Conservation (phyloP, 768 basidiomycete species). For the Mycena polygramma region DNA sequence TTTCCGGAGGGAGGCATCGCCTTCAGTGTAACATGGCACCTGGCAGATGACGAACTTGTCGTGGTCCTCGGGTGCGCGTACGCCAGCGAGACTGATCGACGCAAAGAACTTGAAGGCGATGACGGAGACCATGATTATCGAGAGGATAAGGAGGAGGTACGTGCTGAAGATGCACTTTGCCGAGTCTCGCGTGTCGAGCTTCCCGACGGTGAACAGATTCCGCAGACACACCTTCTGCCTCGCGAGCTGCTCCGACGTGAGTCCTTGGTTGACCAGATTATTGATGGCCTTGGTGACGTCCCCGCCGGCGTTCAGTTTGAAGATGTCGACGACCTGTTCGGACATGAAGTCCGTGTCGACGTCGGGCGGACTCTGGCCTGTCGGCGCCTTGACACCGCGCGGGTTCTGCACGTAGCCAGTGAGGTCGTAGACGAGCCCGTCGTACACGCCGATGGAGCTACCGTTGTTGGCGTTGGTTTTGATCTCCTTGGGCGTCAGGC, state of each 20-base stretch:
- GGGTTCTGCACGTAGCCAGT: constrained; percentile 82
- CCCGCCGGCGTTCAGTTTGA: constrained; percentile 78
- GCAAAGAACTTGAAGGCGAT: constrained; percentile 98
- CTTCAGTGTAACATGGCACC: constrained; percentile 99
- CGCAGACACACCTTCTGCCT: constrained; percentile 91
- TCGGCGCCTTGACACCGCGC: constrained; percentile 66
- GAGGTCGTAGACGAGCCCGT: constrained; percentile 89
- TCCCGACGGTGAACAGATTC: constrained; percentile 93
- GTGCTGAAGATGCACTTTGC: constrained; percentile 92
- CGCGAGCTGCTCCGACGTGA: constrained; percentile 60
- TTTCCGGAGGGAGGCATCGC: constrained; percentile 82
- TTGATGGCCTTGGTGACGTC: constrained; percentile 88
- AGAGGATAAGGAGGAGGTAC: constrained; percentile 91
- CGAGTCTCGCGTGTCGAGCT: constrained; percentile 92
- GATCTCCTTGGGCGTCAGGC: constrained; percentile 83
- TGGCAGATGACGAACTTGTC: constrained; percentile 99
- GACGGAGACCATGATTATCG: constrained; percentile 92
- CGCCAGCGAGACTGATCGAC: constrained; percentile 84
- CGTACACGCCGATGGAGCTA: constrained; percentile 85
- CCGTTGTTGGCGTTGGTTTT: constrained; percentile 74
- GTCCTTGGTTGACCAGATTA: constrained; percentile 67
- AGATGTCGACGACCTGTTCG: constrained; percentile 74
- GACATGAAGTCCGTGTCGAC: constrained; percentile 79
- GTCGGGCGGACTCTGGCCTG: constrained; percentile 58
- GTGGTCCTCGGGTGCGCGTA: constrained; percentile 91